These are phyloP conservation scores for Trichoderma polysporum DNA, from an alignment of 2,329 filamentous ascomycete genomes.

Conservation along the genomic window DNA sequence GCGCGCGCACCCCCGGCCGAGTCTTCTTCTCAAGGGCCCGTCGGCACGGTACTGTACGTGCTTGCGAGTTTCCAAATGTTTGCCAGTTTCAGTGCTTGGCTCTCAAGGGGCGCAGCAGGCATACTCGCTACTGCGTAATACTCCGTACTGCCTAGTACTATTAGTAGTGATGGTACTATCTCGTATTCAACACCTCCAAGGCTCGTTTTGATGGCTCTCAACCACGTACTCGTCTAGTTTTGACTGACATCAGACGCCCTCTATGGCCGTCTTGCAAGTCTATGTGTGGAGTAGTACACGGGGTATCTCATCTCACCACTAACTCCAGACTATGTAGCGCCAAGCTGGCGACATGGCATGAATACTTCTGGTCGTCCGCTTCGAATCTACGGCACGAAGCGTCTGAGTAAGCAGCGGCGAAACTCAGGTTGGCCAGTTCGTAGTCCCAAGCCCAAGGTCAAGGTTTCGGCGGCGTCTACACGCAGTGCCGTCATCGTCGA, in stretches of 20 bases:
- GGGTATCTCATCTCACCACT: neutral
- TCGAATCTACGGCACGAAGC: neutral
- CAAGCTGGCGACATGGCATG: neutral
- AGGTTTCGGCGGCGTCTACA: slow-evolving; percentile 9
- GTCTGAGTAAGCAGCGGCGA: neutral
- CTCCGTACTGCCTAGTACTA: too few species aligned
- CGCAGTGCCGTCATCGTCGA: neutral
- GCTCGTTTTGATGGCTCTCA: neutral
- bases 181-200: neutral
- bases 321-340: neutral
- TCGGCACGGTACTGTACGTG: neutral
- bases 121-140: too few species aligned
- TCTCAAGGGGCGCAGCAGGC: neutral
- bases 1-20: neutral
- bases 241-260: neutral
- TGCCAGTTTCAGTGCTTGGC: neutral
- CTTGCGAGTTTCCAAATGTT: neutral
- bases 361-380: neutral
- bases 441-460: slow-evolving; percentile 5
- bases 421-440: neutral
- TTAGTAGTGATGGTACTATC: too few species aligned
- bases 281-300: neutral
- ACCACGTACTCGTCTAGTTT: neutral
- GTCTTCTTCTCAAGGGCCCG: neutral
- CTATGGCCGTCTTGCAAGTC: neutral